Conservation (phyloP, 495 filamentous ascomycete genomes). For the Pyrenopolyporus hunteri region DNA sequence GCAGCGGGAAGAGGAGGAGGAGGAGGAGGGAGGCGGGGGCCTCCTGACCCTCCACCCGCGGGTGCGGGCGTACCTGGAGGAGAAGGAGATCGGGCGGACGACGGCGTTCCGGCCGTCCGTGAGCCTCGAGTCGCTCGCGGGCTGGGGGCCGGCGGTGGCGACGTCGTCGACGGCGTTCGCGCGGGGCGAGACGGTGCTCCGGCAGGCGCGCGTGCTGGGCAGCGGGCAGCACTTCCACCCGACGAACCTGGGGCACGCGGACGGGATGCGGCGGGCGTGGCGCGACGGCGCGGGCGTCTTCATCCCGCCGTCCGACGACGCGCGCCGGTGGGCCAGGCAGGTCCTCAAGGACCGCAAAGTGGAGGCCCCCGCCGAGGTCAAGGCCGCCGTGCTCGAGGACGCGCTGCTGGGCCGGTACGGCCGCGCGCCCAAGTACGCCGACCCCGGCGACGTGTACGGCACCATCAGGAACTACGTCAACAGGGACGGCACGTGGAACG, state of each 20-base stretch:
- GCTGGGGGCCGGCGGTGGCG: constrained; percentile 31
- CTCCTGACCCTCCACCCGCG: background rate
- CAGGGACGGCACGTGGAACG: constrained; percentile 49
- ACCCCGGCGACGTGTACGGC: constrained; percentile 40
- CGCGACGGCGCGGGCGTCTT: constrained; percentile 20
- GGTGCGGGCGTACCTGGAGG: constrained; percentile 24
- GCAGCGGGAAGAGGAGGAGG: background rate
- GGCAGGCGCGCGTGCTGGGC: constrained; percentile 38
- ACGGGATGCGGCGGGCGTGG: constrained; percentile 7
- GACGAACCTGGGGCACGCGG: background rate
- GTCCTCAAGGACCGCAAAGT: constrained; percentile 10
- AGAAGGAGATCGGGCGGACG: constrained; percentile 14
- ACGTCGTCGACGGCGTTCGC: constrained; percentile 15
- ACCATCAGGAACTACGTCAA: constrained; percentile 45
- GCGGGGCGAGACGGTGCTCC: constrained; percentile 30
- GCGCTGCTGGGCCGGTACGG: constrained; percentile 52
- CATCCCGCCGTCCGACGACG: constrained; percentile 26
- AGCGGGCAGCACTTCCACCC: constrained; percentile 30
- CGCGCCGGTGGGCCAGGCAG: constrained; percentile 4
- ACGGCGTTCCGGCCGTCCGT: constrained; percentile 17
- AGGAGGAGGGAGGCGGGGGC: background rate
- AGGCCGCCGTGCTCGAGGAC: constrained; percentile 47
- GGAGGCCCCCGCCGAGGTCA: constrained; percentile 35
- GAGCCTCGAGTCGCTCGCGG: constrained; percentile 17
- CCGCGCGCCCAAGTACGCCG: constrained; percentile 35